Conservation (phyloP, 2,329 filamentous ascomycete genomes). For the Rhinocladiella similis region DNA sequence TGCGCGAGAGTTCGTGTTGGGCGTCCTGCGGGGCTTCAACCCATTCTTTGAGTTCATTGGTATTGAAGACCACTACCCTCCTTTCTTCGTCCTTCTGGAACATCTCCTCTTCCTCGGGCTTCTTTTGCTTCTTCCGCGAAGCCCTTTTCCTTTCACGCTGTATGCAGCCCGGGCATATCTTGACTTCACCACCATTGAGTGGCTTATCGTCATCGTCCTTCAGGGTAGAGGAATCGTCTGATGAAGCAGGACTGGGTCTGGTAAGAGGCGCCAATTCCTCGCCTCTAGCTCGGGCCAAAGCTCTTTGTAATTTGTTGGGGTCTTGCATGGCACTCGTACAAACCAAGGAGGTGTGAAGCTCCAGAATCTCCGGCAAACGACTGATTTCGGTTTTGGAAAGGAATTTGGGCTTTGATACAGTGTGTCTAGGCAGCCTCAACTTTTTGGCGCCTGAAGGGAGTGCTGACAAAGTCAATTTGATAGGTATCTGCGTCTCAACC, state of each 20-base stretch:
- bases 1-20: constrained; percentile 37
- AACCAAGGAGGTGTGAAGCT: constrained; percentile 78
- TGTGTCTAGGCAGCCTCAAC: constrained; percentile 83
- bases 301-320: constrained; percentile 63
- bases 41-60: constrained; percentile 83
- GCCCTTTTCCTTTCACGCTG: constrained; percentile 87
- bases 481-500: constrained; percentile 94
- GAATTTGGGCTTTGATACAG: constrained; percentile 91
- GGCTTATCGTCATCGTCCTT: constrained; percentile 69
- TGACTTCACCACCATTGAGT: constrained; percentile 87
- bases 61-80: constrained; percentile 88
- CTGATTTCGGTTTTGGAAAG: constrained; percentile 70
- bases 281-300: constrained; percentile 59
- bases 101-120: constrained; percentile 85
- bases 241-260: constrained; percentile 39
- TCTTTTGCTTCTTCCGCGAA: constrained; percentile 88
- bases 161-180: constrained; percentile 90
- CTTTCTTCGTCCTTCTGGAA: constrained; percentile 80
- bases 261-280: constrained; percentile 40
- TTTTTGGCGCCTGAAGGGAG: constrained; percentile 75
- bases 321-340: constrained; percentile 91
- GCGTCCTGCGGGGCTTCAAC: constrained; percentile 58
- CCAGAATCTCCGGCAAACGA: constrained; percentile 70
- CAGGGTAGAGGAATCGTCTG: constrained; percentile 46
- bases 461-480: constrained; percentile 75